A percentile compares a stretch with the other conserved stretches of the same genome.
Conservation (phyloP, 805 yeast species). For the Lipomyces starkeyi region DNA sequence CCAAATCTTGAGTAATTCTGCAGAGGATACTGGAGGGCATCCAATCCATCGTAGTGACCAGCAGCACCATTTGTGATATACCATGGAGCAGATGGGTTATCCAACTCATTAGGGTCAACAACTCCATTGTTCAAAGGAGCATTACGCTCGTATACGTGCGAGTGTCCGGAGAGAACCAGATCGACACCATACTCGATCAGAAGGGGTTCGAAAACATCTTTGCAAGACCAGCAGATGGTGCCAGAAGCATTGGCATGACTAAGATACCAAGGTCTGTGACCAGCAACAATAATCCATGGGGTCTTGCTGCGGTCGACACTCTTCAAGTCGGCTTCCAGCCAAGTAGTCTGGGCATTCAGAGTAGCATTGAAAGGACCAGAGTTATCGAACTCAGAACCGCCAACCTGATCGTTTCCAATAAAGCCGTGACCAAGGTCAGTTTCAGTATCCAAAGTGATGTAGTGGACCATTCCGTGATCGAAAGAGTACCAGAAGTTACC, state of each 20-base stretch:
- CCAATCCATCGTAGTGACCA: constrained; percentile 42
- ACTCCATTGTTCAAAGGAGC: constrained; percentile 34
- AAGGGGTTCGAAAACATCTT: constrained; percentile 41
- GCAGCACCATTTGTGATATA: constrained; percentile 43
- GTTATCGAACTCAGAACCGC: constrained; percentile 18
- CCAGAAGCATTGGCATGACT: constrained; percentile 28
- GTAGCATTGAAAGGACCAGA: constrained; percentile 31
- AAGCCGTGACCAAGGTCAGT: constrained; percentile 41
- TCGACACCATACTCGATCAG: constrained; percentile 40
- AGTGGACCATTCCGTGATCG: constrained; percentile 43
- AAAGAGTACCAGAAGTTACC: constrained; percentile 44
- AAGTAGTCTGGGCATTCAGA: constrained; percentile 40
- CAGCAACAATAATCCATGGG: constrained; percentile 44
- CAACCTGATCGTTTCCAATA: constrained; percentile 34
- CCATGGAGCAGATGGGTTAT: constrained; percentile 42
- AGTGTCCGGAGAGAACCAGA: constrained; percentile 41
- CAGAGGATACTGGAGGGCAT: constrained; percentile 17
- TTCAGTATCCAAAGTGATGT: constrained; percentile 41
- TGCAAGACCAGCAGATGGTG: constrained; percentile 29
- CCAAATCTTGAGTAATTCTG: background rate
- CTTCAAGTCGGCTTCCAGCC: constrained; percentile 40
- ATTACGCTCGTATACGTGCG: constrained; percentile 41
- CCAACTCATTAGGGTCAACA: constrained; percentile 39
- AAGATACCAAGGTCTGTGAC: constrained; percentile 45
- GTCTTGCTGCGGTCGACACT: constrained; percentile 41